A percentile compares a stretch with the other conserved stretches of the same genome.
phyloP scores from a whole-genome alignment of 2,329 filamentous ascomycete genomes.

The Alternaria arbusti region DNA sequence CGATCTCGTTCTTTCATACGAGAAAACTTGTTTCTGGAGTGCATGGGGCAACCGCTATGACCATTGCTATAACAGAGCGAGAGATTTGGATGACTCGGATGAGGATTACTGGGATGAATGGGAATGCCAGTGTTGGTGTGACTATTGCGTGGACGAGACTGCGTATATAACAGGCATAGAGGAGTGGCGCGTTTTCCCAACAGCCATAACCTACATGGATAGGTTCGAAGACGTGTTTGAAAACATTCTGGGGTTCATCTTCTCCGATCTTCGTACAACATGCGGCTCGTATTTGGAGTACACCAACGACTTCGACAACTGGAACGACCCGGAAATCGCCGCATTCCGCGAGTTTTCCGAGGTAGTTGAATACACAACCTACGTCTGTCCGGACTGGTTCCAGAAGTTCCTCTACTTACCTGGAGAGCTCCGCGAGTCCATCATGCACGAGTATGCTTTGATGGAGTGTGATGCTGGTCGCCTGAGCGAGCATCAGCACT shows the following conservation, averaged over 20 bases:
- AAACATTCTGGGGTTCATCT: rapidly evolving
- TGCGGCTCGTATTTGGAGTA: background rate
- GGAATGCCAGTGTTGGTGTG: background rate
- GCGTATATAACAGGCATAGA: background rate
- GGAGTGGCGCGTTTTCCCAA: background rate
- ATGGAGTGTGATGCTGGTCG: background rate
- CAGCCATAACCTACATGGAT: background rate
- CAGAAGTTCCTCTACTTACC: background rate
- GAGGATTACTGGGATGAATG: no score
- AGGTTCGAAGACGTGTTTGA: rapidly evolving
- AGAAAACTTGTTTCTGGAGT: background rate
- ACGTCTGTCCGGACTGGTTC: background rate
- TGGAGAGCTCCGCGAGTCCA: background rate
- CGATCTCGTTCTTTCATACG: background rate
- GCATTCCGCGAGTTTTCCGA: background rate
- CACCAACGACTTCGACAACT: background rate
- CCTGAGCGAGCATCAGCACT: background rate
- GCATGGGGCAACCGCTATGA: background rate
- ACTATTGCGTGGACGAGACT: background rate
- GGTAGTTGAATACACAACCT: background rate
- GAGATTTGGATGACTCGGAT: no score
- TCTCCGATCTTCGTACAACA: rapidly evolving
- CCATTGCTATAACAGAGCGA: no score
- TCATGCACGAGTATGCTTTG: background rate
- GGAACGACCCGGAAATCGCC: background rate